Conservation (phyloP, 2,329 filamentous ascomycete genomes). For the Bipolaris zeicola region DNA sequence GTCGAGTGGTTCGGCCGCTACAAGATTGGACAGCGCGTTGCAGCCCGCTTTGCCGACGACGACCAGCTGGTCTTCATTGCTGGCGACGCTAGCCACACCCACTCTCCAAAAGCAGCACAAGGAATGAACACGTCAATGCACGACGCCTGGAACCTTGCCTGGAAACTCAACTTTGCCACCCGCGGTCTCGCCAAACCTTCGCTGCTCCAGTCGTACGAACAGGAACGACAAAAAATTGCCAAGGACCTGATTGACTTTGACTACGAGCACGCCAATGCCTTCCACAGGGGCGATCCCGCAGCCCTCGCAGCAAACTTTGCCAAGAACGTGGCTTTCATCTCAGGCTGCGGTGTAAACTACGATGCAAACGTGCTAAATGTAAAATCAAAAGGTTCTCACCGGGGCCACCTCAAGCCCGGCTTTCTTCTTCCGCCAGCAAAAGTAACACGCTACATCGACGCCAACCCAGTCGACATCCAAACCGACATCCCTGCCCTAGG, state of each 20-base stretch:
- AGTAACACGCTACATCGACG: conserved; percentile 75
- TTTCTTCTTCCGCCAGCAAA: conserved; percentile 67
- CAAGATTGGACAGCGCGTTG: conserved; percentile 57
- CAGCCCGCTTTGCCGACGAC: conserved; percentile 52
- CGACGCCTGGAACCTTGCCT: conserved; percentile 52
- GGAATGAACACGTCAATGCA: conserved; percentile 56
- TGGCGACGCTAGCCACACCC: conserved; percentile 54
- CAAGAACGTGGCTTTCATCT: conserved; percentile 74
- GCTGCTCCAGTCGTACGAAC: conserved; percentile 49
- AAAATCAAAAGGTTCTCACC: conserved; percentile 58
- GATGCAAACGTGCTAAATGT: conserved; percentile 67
- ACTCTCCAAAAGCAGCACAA: conserved; percentile 52
- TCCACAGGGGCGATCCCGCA: conserved; percentile 65
- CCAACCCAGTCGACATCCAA: conserved; percentile 77
- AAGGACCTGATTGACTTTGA: conserved; percentile 54
- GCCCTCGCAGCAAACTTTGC: conserved; percentile 71
- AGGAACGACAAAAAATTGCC: conserved; percentile 52
- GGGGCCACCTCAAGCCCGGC: conserved; percentile 48
- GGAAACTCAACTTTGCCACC: conserved; percentile 52
- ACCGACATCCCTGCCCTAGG: conserved; percentile 78
- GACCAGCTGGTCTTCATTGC: conserved; percentile 55
- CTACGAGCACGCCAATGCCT: conserved; percentile 56
- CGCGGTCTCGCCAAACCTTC: conserved; percentile 47
- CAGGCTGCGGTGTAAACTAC: conserved; percentile 73
- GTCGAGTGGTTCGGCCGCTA: conserved; percentile 60